phyloP scores from a whole-genome alignment of 1,284 basidiomycete genomes.

The Heterobasidion occidentale region DNA sequence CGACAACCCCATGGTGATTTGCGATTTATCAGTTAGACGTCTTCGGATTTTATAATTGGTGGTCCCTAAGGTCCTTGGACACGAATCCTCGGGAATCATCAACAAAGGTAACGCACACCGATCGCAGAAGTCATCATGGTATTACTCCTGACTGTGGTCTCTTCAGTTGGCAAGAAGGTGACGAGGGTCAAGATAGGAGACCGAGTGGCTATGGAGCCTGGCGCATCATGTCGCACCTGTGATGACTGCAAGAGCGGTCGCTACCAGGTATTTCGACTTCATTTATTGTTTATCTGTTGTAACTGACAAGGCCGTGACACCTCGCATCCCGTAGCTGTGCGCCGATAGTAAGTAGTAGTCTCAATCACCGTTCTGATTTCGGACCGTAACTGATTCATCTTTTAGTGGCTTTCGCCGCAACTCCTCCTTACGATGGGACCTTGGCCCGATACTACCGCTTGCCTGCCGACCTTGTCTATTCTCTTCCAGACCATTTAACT shows the following conservation, averaged over 20 bases:
- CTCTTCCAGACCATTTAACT: slow-evolving; percentile 64
- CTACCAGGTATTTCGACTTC: slow-evolving; percentile 55
- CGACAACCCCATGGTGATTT: slow-evolving; percentile 65
- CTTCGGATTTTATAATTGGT: not conserved
- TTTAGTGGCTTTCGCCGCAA: slow-evolving; percentile 76
- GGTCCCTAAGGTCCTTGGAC: slow-evolving; percentile 45
- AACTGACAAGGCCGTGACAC: not conserved
- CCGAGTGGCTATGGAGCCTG: slow-evolving; percentile 83
- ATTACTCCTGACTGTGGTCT: not conserved
- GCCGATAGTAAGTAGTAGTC: slow-evolving; percentile 31
- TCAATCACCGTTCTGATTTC: not conserved
- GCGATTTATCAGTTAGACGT: not conserved
- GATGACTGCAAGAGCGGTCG: slow-evolving; percentile 71
- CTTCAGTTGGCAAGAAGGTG: slow-evolving; percentile 60
- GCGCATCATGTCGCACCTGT: slow-evolving; percentile 66
- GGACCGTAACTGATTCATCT: not conserved
- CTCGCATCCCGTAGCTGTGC: slow-evolving; percentile 45
- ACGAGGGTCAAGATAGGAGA: slow-evolving; percentile 75
- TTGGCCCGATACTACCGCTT: slow-evolving; percentile 76
- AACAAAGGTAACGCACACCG: slow-evolving; percentile 31
- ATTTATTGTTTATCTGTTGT: not conserved
- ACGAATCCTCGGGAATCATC: slow-evolving; percentile 55
- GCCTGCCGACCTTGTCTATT: slow-evolving; percentile 68
- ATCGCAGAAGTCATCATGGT: not conserved
- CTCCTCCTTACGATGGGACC: slow-evolving; percentile 87